A percentile compares a stretch with the other conserved stretches of the same genome.
phyloP scores from a whole-genome alignment of 148 eudicot species.

The Polygonum maritimum region DNA sequence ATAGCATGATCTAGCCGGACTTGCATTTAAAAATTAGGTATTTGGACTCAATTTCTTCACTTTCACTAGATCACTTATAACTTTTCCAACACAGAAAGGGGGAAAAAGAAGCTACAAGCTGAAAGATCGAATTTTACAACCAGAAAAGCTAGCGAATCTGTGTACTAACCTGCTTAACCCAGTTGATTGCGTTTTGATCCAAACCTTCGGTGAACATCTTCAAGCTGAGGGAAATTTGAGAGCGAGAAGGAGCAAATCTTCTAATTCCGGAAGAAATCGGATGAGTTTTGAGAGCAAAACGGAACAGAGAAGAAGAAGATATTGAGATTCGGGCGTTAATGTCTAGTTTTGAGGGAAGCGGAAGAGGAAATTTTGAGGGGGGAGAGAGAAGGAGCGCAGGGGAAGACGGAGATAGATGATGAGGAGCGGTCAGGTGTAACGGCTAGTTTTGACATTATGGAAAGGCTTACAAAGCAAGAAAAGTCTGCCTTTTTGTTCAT shows the following conservation, averaged over 20 bases:
- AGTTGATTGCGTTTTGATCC: constrained; percentile 66
- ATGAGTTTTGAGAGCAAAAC: not conserved
- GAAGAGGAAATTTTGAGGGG: not conserved
- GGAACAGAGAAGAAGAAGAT: not conserved
- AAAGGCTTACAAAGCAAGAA: not conserved
- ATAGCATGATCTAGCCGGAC: not conserved
- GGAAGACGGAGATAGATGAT: not conserved
- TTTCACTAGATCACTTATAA: not conserved
- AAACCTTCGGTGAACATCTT: constrained; percentile 82
- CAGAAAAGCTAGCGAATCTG: not conserved
- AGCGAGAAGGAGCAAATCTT: not conserved
- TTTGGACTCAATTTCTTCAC: not conserved
- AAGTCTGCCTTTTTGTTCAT: not conserved
- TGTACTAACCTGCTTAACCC: constrained; percentile 63
- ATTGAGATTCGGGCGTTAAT: not conserved
- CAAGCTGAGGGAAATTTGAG: not conserved
- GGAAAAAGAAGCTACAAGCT: not conserved
- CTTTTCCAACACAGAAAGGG: no score
- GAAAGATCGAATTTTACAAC: not conserved
- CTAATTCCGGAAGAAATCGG: not conserved
- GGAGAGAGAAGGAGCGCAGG: not conserved
- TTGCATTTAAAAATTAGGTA: not conserved
- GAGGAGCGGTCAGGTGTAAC: constrained; percentile 12
- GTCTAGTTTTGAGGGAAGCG: not conserved
- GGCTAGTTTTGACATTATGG: constrained; percentile 23